Conservation (phyloP, 2,329 filamentous ascomycete genomes). For the Aureobasidium sp. region DNA sequence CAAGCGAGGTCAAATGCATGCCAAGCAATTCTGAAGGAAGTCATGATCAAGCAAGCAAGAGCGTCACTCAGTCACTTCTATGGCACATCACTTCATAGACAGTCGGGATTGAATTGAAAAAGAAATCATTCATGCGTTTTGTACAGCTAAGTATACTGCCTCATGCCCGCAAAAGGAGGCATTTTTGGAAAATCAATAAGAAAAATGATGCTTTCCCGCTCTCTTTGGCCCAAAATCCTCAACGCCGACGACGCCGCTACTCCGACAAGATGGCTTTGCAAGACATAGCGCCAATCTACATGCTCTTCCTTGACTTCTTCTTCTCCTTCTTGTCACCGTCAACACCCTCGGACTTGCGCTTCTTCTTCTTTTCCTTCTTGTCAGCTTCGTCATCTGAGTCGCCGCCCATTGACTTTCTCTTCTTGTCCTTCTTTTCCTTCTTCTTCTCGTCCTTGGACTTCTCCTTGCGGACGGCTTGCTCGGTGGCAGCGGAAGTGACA, state of each 20-base stretch:
- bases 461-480: constrained; percentile 42
- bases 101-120: neutral
- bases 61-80: neutral
- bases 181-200: neutral
- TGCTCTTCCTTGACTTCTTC: constrained; percentile 16
- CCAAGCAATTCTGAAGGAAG: constrained; percentile 1
- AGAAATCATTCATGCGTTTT: constrained; percentile 11
- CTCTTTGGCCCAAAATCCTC: neutral
- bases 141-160: constrained; percentile 7
- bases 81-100: neutral
- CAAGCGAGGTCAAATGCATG: neutral
- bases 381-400: constrained; percentile 25
- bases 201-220: constrained; percentile 7
- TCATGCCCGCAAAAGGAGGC: constrained; percentile 3
- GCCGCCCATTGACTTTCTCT: constrained; percentile 33
- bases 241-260: constrained; percentile 13
- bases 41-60: neutral
- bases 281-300: constrained; percentile 2
- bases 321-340: constrained; percentile 21
- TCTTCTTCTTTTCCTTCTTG: constrained; percentile 18
- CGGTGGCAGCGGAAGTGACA: constrained; percentile 43
- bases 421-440: constrained; percentile 43
- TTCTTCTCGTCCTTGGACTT: constrained; percentile 49
- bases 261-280: constrained; percentile 10
- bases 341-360: constrained; percentile 16